Conservation (phyloP, 768 basidiomycete genomes). For the Crucibulum laeve region DNA sequence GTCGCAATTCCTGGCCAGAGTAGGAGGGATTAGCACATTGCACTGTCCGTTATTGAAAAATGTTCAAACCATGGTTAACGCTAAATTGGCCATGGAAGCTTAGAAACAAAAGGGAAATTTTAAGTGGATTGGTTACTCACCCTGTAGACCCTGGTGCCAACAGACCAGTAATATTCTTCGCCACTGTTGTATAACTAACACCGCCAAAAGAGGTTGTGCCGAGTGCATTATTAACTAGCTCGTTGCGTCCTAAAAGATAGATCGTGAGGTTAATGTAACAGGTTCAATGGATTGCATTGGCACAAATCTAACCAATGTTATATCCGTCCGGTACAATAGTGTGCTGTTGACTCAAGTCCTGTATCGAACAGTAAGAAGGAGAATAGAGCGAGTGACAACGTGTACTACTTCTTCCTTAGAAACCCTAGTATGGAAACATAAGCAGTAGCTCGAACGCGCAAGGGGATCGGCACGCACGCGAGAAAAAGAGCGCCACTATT, state of each 20-base stretch:
- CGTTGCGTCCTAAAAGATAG: constrained; percentile 19
- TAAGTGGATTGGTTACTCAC: constrained; percentile 15
- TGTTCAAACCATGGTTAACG: constrained; percentile 25
- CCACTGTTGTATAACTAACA: constrained; percentile 41
- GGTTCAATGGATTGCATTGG: background rate
- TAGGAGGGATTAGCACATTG: too few species aligned
- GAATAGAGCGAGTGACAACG: background rate
- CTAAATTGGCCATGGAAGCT: constrained; percentile 9
- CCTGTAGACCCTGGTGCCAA: constrained; percentile 47
- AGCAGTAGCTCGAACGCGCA: background rate
- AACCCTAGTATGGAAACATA: constrained; percentile 16
- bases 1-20: constrained; percentile 59
- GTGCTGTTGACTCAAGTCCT: constrained; percentile 23
- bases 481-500: constrained; percentile 9
- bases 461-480: constrained; percentile 19
- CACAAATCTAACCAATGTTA: constrained; percentile 20
- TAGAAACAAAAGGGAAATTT: background rate
- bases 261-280: background rate
- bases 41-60: background rate
- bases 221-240: constrained; percentile 19
- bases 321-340: constrained; percentile 29
- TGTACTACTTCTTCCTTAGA: constrained; percentile 33
- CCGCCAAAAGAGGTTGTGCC: constrained; percentile 33
- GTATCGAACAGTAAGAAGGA: background rate
- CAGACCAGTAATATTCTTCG: constrained; percentile 46